These are phyloP conservation scores for Ballota nigra DNA, from an alignment of 257 asterid species.

Conservation along the genomic window DNA sequence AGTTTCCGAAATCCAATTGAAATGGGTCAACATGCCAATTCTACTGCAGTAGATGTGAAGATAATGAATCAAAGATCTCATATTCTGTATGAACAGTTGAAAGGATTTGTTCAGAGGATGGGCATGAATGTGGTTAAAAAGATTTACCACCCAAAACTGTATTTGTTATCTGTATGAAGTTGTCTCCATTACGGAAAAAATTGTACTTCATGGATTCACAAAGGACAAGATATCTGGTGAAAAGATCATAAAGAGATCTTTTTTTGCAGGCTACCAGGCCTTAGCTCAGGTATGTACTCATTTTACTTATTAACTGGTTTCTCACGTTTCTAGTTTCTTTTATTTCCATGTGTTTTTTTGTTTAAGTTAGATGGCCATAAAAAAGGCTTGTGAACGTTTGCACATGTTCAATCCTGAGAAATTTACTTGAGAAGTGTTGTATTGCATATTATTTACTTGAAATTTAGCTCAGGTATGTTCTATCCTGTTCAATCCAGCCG, in stretches of 20 bases:
- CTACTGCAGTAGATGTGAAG: conserved; percentile 91
- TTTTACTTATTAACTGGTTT: conserved; percentile 13
- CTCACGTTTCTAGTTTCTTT: conserved; percentile 11
- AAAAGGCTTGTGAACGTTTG: neutral
- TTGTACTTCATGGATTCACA: conserved; percentile 90
- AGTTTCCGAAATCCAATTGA: conserved; percentile 99
- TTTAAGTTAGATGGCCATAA: neutral
- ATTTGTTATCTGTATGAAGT: conserved; percentile 82
- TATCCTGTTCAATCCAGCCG: too few relatives aligned
- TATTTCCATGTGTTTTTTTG: neutral
- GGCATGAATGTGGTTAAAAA: conserved; percentile 93
- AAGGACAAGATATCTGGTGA: conserved; percentile 80
- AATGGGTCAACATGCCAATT: conserved; percentile 91
- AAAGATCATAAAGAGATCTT: conserved; percentile 69
- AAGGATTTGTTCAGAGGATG: conserved; percentile 99
- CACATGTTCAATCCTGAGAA: too few relatives aligned
- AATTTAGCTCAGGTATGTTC: too few relatives aligned
- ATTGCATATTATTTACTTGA: too few relatives aligned
- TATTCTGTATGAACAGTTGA: conserved; percentile 83
- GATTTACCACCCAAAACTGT: conserved; percentile 96
- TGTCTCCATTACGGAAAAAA: conserved; percentile 83
- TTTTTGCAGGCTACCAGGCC: conserved; percentile 96
- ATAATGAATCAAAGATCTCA: conserved; percentile 98
- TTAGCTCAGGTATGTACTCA: conserved; percentile 75
- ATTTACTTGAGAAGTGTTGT: too few relatives aligned